Conservation (phyloP, 2,329 filamentous ascomycete species). For the Trichoderma gracile region DNA sequence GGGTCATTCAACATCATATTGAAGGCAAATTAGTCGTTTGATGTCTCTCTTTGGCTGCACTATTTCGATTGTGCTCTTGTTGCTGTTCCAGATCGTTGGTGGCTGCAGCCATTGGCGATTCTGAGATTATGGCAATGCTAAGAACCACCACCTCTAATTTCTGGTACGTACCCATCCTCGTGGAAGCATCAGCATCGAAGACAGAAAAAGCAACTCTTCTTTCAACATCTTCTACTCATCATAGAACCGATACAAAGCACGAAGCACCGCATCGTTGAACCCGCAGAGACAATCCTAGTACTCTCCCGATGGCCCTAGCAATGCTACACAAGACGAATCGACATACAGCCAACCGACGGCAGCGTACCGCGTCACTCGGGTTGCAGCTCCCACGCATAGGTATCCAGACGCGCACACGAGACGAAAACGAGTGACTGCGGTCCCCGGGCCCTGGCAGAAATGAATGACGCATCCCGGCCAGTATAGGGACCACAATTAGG, state of each 20-base stretch:
- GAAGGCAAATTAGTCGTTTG: too few relatives aligned
- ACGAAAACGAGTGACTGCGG: background rate
- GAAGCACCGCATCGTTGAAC: background rate
- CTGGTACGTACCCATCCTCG: constrained; percentile 1
- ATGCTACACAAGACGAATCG: constrained; percentile 2
- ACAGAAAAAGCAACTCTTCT: background rate
- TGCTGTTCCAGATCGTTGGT: background rate
- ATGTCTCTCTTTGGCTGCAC: too few relatives aligned
- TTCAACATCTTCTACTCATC: background rate
- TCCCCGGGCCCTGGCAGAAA: background rate
- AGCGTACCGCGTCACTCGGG: background rate
- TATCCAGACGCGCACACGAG: background rate
- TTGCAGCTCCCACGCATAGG: constrained; percentile 3
- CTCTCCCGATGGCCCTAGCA: background rate
- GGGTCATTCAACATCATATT: too few relatives aligned
- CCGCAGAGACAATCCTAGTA: background rate
- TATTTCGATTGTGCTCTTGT: too few relatives aligned
- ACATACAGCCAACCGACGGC: background rate
- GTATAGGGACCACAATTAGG: background rate
- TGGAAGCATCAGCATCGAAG: background rate
- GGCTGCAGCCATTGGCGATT: background rate
- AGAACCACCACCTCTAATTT: background rate
- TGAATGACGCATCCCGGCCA: constrained; percentile 16
- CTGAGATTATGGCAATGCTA: background rate
- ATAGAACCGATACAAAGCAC: background rate